Base-by-base conservation (phyloP, 768 basidiomycete genomes). In the Lentinula boryana region DNA sequence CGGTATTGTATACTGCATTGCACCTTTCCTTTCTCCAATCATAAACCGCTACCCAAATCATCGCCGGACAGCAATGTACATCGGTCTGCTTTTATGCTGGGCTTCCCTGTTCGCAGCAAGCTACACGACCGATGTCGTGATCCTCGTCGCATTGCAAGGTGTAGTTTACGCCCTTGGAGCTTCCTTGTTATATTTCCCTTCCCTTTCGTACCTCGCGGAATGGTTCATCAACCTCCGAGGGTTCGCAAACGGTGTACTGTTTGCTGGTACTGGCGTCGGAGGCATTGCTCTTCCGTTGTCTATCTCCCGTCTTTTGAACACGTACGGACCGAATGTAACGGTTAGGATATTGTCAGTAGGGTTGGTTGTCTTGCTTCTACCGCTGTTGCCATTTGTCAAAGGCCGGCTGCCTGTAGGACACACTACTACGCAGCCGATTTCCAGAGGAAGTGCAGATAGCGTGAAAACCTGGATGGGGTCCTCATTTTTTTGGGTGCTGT, bases 191-290 rank as follows among this genome's bases (percentile, higher is more conserved):
- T 74, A 70, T 48, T 44, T 64, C 6, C 65, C 70, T 0, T 67
- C 65, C 51, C 63, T 73, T 10, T 67, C 67, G 5, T 69, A 67
- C 53, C 53, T 74, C 38, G 63, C 72, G 1, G 73, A 74, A 62
- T 74, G 73, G 73, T 74, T 74, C 57, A 65, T 69, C 21, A 57
- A 60, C 3, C 66, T 69, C 4, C 60, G 73, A 48, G 73, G 72
- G 2, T 63, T 70, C 5, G 73, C 73, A 5, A 71, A 70, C 38
- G 72, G 73, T 2, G 67, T 72, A 31, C 64, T 74, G 31, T 71
- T 71, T 55, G 69, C 70, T 32, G 73, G 69, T 8, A 69, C 69
- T 27, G 62, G 65, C 0, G 53, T 61, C 0, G 74, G 72, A 8
- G 74, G 71, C 27, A 40, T 71, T 9, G 33, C 72, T 31, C 62